Base-by-base conservation (phyloP, 345 rosid genomes). In the Cardamine occulta region DNA sequence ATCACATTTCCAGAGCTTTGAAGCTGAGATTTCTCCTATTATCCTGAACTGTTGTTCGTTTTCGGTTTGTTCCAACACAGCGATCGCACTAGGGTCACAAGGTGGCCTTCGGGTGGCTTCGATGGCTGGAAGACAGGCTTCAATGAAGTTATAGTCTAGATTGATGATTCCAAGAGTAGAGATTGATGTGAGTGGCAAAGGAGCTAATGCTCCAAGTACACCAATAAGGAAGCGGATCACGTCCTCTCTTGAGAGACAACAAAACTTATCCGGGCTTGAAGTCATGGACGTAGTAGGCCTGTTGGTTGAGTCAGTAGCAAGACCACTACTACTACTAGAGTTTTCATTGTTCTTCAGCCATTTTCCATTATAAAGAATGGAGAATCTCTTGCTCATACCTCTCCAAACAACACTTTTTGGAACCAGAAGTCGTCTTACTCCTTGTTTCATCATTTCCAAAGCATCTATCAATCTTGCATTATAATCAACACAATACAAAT, bases 361-460 rank as follows among this genome's bases (percentile, higher is more conserved):
- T 80, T 86, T 89, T 8, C 93, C 91, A 7, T 89, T 84, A 56
- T 92, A 89, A 42, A 90, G 84, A 81, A 95, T 71, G 7, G 99
- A 95, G 76, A 95, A 95, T 73, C 99, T 75, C 84, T 92, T 92
- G 86, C 99, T 95, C 93, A 90, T 88, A 67, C 99, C 97, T 87
- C 85, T 92, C 98, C 97, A 90, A 21, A 64, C 86, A 28, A 76
- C 82, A 61, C 91, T 85, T 82, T 92, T 95, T 0, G 87, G 88
- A 67, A 95, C 96, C 13, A 95, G 87, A 75, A 95, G 97, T 57
- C 98, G 89, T 76, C 87, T 86, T 65, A 87, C 97, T 12, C 97
- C 97, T 69, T 95, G 98, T 86, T 90, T 95, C 97, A 93, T 95
- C 99, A 92, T 95, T 84, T 92, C 99, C 76, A 95, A 60, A 8